A percentile compares a stretch with the other conserved stretches of the same genome.
Evolutionary conservation across 106 monocot genomes (phyloP).

Genomic region (Dendrobium huoshanense): DNA sequence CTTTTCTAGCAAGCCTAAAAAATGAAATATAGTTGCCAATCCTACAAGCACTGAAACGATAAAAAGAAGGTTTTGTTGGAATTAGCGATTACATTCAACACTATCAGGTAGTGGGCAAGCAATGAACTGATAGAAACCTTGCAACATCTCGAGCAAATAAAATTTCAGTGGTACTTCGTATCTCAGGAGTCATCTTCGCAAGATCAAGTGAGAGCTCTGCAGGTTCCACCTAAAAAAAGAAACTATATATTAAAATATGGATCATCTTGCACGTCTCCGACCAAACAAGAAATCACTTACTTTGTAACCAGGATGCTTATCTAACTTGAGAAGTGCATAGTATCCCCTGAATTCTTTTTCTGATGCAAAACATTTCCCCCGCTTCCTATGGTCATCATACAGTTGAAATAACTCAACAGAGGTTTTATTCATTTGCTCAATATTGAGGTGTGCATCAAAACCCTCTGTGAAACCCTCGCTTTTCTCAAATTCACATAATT

Average conservation of each 20-base stretch:
- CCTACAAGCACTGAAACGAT: constrained; percentile 73
- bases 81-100: constrained; percentile 2
- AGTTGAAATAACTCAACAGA: constrained; percentile 98
- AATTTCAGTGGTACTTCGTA: constrained; percentile 71
- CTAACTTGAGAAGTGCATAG: constrained; percentile 94
- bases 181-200: constrained; percentile 83
- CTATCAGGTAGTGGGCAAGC: constrained; percentile 1
- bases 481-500: constrained; percentile 88
- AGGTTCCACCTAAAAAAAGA: constrained; percentile 80
- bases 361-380: constrained; percentile 43
- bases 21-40: constrained; percentile 79
- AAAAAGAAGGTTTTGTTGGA: constrained; percentile 2
- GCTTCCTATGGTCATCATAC: constrained; percentile 88
- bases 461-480: constrained; percentile 95
- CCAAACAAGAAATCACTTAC: constrained; percentile 28
- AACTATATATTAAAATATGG: not conserved
- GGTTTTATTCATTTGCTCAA: constrained; percentile 99
- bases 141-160: constrained; percentile 87
- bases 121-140: constrained; percentile 33
- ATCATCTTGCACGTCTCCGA: not conserved
- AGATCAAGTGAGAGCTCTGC: constrained; percentile 96
- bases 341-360: constrained; percentile 98
- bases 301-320: constrained; percentile 94
- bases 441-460: constrained; percentile 98
- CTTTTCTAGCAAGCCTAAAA: constrained; percentile 89